A percentile compares a stretch with the other conserved stretches of the same genome.
Evolutionary conservation across 2,329 filamentous ascomycete species (phyloP).

Genomic region (Pestalotiopsis fici): DNA sequence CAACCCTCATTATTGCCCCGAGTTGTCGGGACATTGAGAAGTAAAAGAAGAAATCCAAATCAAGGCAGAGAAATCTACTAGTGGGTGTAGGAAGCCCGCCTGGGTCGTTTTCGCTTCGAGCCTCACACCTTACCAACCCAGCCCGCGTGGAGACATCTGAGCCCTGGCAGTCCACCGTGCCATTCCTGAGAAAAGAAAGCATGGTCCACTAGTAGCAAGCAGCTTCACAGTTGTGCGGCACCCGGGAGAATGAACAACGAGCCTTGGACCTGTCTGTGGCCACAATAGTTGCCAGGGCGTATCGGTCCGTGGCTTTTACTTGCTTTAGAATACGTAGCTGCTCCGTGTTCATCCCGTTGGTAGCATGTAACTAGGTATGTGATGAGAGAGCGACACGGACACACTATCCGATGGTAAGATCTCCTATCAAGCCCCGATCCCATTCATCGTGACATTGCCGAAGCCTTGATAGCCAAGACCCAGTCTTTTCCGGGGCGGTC

Average conservation of each 20-base stretch:
- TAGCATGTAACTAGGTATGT: neutral
- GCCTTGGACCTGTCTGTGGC: neutral
- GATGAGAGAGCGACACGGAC: neutral
- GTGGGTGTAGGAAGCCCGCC: neutral
- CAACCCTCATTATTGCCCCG: neutral
- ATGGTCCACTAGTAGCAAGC: neutral
- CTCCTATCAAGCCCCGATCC: neutral
- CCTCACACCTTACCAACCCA: neutral
- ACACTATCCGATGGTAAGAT: neutral
- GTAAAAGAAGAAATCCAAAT: neutral
- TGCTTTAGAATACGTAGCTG: neutral
- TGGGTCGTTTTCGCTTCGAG: neutral
- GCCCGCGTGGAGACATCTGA: neutral
- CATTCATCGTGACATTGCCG: constrained; percentile 1
- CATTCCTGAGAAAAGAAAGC: neutral
- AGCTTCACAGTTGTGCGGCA: neutral
- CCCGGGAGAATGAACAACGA: neutral
- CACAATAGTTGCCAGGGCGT: neutral
- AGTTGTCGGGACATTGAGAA: neutral
- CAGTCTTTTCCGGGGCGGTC: neutral
- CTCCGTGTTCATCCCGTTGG: neutral
- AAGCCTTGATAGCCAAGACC: neutral
- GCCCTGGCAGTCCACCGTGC: neutral
- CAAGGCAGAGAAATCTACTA: neutral
- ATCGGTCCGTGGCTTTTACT: neutral